phyloP scores from a whole-genome alignment of 805 yeast species.

The Candida berthetii region DNA sequence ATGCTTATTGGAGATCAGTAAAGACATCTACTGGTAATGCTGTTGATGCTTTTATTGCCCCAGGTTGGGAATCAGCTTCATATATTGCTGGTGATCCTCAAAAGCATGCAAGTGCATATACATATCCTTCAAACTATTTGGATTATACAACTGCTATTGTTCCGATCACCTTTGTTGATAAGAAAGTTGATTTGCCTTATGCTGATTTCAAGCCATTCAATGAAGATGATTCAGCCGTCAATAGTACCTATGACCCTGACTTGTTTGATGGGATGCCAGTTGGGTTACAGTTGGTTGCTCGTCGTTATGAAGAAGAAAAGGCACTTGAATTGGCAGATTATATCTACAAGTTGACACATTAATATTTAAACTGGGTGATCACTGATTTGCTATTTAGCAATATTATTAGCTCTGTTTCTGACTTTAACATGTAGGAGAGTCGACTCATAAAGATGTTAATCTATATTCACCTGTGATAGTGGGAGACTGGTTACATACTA shows the following conservation, averaged over 20 bases:
- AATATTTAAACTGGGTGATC: background rate
- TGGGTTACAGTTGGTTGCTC: constrained; percentile 43
- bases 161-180: constrained; percentile 33
- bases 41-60: constrained; percentile 37
- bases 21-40: constrained; percentile 25
- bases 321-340: constrained; percentile 31
- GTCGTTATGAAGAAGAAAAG: constrained; percentile 49
- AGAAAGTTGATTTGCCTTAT: constrained; percentile 21
- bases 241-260: constrained; percentile 28
- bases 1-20: constrained; percentile 26
- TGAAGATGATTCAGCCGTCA: constrained; percentile 20
- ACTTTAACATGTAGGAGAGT: no score
- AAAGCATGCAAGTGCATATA: constrained; percentile 26
- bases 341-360: constrained; percentile 3
- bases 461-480: no score
- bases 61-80: constrained; percentile 29
- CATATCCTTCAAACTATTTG: constrained; percentile 27
- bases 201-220: constrained; percentile 17
- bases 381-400: background rate
- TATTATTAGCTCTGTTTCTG: no score
- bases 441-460: no score
- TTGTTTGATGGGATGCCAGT: constrained; percentile 34
- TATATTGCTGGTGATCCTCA: constrained; percentile 20
- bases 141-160: constrained; percentile 30
- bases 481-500: no score